A percentile compares a stretch with the other conserved stretches of the same genome.
phyloP scores from a whole-genome alignment of 2,329 filamentous ascomycete genomes.

The Aspergillus quadrilineatus region DNA sequence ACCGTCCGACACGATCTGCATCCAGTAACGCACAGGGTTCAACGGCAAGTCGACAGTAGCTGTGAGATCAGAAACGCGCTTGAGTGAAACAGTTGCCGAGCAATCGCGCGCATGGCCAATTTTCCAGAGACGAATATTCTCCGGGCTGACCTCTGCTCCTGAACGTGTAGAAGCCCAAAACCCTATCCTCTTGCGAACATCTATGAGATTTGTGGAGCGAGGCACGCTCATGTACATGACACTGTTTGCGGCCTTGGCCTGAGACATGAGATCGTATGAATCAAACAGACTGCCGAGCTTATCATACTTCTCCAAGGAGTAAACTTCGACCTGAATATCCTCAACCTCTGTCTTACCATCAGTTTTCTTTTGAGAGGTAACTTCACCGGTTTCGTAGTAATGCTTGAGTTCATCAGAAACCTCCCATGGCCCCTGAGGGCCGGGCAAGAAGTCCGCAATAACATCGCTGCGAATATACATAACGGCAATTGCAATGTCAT shows the following conservation, averaged over 20 bases:
- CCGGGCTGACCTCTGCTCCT: slow-evolving; percentile 24
- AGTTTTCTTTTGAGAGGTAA: slow-evolving; percentile 13
- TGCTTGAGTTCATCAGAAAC: slow-evolving; percentile 41
- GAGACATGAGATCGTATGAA: slow-evolving; percentile 45
- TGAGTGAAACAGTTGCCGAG: slow-evolving; percentile 36
- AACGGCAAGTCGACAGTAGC: slow-evolving; percentile 29
- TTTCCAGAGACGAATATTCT: slow-evolving; percentile 43
- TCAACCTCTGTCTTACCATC: slow-evolving; percentile 14
- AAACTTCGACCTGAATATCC: slow-evolving; percentile 42
- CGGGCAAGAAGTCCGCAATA: slow-evolving; percentile 41
- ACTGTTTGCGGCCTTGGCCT: slow-evolving; percentile 33
- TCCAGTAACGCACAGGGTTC: slow-evolving; percentile 38
- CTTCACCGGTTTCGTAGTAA: slow-evolving; percentile 39
- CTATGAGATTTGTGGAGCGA: slow-evolving; percentile 32
- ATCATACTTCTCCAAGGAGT: slow-evolving; percentile 36
- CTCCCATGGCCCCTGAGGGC: slow-evolving; percentile 50
- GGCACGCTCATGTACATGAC: slow-evolving; percentile 40
- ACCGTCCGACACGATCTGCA: slow-evolving; percentile 39
- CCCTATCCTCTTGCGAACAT: slow-evolving; percentile 40
- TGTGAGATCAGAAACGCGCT: slow-evolving; percentile 34
- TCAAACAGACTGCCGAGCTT: slow-evolving; percentile 42
- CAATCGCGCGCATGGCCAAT: slow-evolving; percentile 37
- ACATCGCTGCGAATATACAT: slow-evolving; percentile 57
- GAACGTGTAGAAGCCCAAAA: slow-evolving; percentile 29
- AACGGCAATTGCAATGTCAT: slow-evolving; percentile 55